Percentiles rank a stretch among this genome's conserved stretches.
Conservation (phyloP, 1,284 basidiomycete genomes). For the Pholiota adiposa region DNA sequence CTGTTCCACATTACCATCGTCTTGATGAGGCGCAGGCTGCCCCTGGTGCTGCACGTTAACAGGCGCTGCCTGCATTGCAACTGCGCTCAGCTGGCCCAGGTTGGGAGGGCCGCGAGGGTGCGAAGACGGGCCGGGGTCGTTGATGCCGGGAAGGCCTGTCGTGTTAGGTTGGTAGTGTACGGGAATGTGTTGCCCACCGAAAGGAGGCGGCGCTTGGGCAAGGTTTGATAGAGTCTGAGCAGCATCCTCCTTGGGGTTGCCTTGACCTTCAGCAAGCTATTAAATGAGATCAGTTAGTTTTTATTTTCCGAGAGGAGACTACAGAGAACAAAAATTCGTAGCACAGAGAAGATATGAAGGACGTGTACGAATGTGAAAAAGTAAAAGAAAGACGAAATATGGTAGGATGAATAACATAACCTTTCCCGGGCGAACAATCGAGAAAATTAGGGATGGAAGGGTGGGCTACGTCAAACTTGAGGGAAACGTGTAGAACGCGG, state of each 20-base stretch:
- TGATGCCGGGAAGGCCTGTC: conserved; percentile 43
- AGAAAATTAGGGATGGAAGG: no score
- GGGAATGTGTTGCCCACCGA: conserved; percentile 30
- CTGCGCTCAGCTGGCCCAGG: conserved; percentile 58
- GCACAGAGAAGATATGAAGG: no score
- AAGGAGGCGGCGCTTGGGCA: conserved; percentile 46
- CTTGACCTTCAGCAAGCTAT: conserved; percentile 36
- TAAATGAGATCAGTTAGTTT: conserved; percentile 2
- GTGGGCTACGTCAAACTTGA: no score
- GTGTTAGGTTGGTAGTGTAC: conserved; percentile 32
- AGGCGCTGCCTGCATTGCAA: conserved; percentile 48
- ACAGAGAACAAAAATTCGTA: no score
- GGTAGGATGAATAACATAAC: no score
- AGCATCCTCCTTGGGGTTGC: conserved; percentile 63
- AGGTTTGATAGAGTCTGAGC: conserved; percentile 68
- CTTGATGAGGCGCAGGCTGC: conserved; percentile 25
- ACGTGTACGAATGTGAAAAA: no score
- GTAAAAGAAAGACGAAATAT: no score
- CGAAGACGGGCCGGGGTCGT: conserved; percentile 73
- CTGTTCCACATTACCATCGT: conserved; percentile 34
- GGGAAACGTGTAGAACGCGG: no score
- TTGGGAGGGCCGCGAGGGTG: conserved; percentile 74
- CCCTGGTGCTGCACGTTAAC: conserved; percentile 33
- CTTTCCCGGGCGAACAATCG: no score
- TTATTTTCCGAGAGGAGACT: no score